These are phyloP conservation scores for Neonectria faginata DNA, from an alignment of 2,329 filamentous ascomycete genomes.

Conservation along the genomic window DNA sequence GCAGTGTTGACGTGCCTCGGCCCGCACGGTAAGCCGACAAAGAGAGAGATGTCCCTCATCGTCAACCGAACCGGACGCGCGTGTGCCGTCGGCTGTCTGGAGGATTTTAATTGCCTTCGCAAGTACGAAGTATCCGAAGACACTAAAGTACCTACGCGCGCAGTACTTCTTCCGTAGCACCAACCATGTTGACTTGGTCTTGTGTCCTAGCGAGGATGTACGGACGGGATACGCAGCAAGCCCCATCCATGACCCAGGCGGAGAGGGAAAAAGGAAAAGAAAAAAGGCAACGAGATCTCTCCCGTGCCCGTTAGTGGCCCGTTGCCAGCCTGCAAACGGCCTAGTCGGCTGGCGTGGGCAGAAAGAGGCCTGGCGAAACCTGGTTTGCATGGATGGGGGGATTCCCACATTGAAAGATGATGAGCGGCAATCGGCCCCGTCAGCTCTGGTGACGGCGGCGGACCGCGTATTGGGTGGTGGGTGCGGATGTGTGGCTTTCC, in stretches of 20 bases:
- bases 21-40: conserved; percentile 15
- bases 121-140: conserved; percentile 3
- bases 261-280: background rate
- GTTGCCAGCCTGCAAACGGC: conserved; percentile 26
- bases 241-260: background rate
- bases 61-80: background rate
- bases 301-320: conserved; percentile 28
- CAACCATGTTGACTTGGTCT: background rate
- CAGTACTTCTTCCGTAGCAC: background rate
- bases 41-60: conserved; percentile 5
- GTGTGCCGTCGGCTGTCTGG: too few species aligned
- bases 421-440: conserved; percentile 1
- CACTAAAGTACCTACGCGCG: conserved; percentile 4
- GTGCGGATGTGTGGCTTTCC: conserved; percentile 6
- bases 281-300: conserved; percentile 31
- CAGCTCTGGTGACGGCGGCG: background rate
- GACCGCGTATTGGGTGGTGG: background rate
- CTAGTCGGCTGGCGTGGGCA: conserved; percentile 18
- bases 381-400: conserved; percentile 22
- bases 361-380: conserved; percentile 13
- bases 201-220: conserved; percentile 2
- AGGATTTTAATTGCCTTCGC: too few species aligned
- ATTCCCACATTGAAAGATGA: conserved; percentile 22
- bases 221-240: conserved; percentile 1
- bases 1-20: conserved; percentile 11